Base-by-base conservation (phyloP, 2,329 filamentous ascomycete species). In the Sclerotinia trifoliorum region DNA sequence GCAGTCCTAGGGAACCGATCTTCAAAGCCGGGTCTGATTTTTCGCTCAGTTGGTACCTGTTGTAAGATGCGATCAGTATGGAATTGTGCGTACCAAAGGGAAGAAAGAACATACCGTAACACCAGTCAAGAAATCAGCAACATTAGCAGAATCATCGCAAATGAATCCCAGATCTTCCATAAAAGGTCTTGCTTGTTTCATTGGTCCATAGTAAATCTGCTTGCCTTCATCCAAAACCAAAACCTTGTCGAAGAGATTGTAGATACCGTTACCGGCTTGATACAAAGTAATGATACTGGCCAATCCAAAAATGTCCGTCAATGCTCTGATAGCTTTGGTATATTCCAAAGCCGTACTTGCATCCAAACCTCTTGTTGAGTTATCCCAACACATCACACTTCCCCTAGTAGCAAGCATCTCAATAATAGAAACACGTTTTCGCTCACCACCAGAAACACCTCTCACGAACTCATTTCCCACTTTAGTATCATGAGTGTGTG, bases 221-320 rank as follows among this genome's bases (percentile, higher is more conserved):
- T 87, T 86, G 58, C 89, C 89, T 68, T 86, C 83, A 58, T 91
- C 88, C 4, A 91, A 81, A 11, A 91, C 83, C 0, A 91, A 80
- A 0, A 90, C 88, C 74, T 91, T 91, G 75, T 91, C 88, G 75
- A 91, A 91, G 0, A 88, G 81, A 35, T 89, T 80, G 75, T 90
- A 90, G 69, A 91, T 90, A 32, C 84, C 86, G 67, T 91, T 89
- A 7, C 87, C 87, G 3, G 89, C 89, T 74, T 91, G 89, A 75
- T 92, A 91, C 0, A 90, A 80, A 0, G 87, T 89, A 17, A 89
- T 86, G 58, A 90, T 85, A 0, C 86, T 84, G 0, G 86, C 80
- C 5, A 89, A 79, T 0, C 86, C 85, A 5, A 86, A 79, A 1
- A 88, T 82, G 70, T 90, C 86, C 0, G 88, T 90, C 83, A 90